A percentile compares a stretch with the other conserved stretches of the same genome.
Evolutionary conservation across 306 rosid species (phyloP).

Genomic region (Fragaria vesca): DNA sequence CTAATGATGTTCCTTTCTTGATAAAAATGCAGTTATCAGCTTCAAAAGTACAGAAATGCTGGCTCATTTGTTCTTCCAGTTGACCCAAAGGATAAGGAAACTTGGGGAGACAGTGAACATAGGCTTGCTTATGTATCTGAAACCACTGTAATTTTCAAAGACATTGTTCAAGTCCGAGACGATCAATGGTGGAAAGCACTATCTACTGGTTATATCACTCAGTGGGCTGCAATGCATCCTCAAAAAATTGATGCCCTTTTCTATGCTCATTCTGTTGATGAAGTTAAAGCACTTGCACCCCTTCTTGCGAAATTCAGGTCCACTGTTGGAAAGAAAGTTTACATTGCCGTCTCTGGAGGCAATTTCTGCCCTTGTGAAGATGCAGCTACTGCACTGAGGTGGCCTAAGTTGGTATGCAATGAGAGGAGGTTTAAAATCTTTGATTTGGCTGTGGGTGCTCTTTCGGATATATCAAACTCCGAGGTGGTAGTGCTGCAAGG

Average conservation of each 20-base stretch:
- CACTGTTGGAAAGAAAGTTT: slow-evolving; percentile 79
- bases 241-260: slow-evolving; percentile 90
- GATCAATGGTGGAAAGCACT: slow-evolving; percentile 99
- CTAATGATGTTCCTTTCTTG: background rate
- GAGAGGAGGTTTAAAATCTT: slow-evolving; percentile 87
- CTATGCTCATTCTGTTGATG: slow-evolving; percentile 76
- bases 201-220: slow-evolving; percentile 81
- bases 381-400: slow-evolving; percentile 66
- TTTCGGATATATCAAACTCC: slow-evolving; percentile 69
- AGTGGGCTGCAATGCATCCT: slow-evolving; percentile 96
- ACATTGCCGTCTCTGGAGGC: slow-evolving; percentile 75
- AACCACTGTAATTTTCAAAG: slow-evolving; percentile 96
- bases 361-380: slow-evolving; percentile 70
- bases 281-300: slow-evolving; percentile 75
- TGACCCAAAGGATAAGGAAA: slow-evolving; percentile 82
- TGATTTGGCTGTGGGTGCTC: slow-evolving; percentile 62
- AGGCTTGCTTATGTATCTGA: slow-evolving; percentile 93
- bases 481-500: slow-evolving; percentile 80
- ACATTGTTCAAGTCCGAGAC: slow-evolving; percentile 85
- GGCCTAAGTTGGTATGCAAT: slow-evolving; percentile 78
- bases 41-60: slow-evolving; percentile 87
- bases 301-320: slow-evolving; percentile 85
- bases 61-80: slow-evolving; percentile 92
- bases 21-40: slow-evolving; percentile 67
- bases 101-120: slow-evolving; percentile 99